phyloP scores from a whole-genome alignment of 108 stramenopile genomes.

The Schizochytrium sp. region DNA sequence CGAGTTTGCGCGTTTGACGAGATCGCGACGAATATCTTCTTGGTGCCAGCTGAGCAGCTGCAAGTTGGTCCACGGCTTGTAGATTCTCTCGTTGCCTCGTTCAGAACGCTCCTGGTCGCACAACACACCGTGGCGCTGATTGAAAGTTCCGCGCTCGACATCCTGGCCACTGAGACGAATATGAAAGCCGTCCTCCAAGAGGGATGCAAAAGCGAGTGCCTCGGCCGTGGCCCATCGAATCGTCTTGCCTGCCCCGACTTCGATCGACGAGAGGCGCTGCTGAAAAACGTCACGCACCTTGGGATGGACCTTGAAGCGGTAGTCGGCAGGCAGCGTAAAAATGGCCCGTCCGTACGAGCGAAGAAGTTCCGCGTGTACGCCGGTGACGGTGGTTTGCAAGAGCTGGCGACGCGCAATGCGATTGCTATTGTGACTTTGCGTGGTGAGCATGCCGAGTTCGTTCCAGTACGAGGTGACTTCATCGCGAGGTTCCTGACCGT shows the following conservation, averaged over 20 bases:
- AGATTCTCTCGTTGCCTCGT: neutral
- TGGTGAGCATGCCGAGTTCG: slow-evolving; percentile 71
- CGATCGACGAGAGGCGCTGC: slow-evolving; percentile 47
- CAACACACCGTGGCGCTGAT: slow-evolving; percentile 90
- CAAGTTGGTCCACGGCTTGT: slow-evolving; percentile 16
- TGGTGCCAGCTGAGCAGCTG: neutral
- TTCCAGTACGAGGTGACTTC: slow-evolving; percentile 79
- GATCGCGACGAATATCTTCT: slow-evolving; percentile 1
- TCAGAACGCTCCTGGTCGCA: slow-evolving; percentile 65
- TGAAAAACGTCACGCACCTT: slow-evolving; percentile 81
- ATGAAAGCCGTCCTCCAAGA: slow-evolving; percentile 86
- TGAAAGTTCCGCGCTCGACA: slow-evolving; percentile 91
- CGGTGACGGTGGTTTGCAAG: slow-evolving; percentile 47
- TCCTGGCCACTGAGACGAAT: slow-evolving; percentile 97
- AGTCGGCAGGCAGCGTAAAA: slow-evolving; percentile 68
- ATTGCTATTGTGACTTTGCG: slow-evolving; percentile 61
- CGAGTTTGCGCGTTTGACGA: neutral
- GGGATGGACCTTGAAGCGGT: slow-evolving; percentile 72
- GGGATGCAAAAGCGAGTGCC: slow-evolving; percentile 85
- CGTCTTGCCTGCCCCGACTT: slow-evolving; percentile 65
- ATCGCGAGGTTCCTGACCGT: slow-evolving; percentile 93
- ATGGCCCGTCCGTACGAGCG: slow-evolving; percentile 65
- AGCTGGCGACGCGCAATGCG: slow-evolving; percentile 65
- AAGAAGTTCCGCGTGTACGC: slow-evolving; percentile 73
- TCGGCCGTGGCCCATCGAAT: slow-evolving; percentile 98